Base-by-base conservation (phyloP, 768 basidiomycete genomes). In the Leccinum incarnatum region DNA sequence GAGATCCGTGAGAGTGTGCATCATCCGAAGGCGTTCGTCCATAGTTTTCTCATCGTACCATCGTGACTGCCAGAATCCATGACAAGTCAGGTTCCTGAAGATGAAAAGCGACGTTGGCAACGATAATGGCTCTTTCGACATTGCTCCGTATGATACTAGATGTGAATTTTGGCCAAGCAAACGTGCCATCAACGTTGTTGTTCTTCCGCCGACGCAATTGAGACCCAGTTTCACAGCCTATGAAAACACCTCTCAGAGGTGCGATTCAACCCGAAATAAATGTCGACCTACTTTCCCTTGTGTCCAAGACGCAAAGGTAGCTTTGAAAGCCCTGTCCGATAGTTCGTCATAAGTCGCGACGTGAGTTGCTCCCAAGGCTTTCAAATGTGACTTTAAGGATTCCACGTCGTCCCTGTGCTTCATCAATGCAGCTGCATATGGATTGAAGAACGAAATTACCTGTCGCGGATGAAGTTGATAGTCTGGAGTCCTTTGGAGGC, bases 121-220 rank as follows among this genome's bases (percentile, higher is more conserved):
- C 1, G 84, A 81, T 17, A 95, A 72, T 0, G 93, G 91, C 54
- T 87, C 80, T 68, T 89, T 93, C 1, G 93, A 89, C 93, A 95
- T 95, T 5, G 89, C 92, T 29, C 93, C 93, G 55, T 95, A 95
- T 0, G 93, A 91, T 8, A 94, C 86, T 12, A 94, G 79, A 62
- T 89, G 88, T 3, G 87, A 84, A 62, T 88, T 76, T 46, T 78
- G 73, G 25, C 86, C 87, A 0, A 95, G 76, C 8, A 89, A 74
- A 52, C 84, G 80, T 1, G 82, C 78, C 90, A 94, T 91, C 7
- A 77, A 64, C 0, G 83, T 83, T 0, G 91, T 91, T 47, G 85
- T 78, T 52, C 79, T 79, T 0, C 93, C 92, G 29, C 90, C 73
- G 7, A 86, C 79, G 61, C 85, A 85, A 62, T 86, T 86, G 23